Percentiles rank a stretch among this genome's conserved stretches.
Evolutionary conservation across 148 eudicot genomes (phyloP).

Genomic region (Fagopyrum homotropicum): DNA sequence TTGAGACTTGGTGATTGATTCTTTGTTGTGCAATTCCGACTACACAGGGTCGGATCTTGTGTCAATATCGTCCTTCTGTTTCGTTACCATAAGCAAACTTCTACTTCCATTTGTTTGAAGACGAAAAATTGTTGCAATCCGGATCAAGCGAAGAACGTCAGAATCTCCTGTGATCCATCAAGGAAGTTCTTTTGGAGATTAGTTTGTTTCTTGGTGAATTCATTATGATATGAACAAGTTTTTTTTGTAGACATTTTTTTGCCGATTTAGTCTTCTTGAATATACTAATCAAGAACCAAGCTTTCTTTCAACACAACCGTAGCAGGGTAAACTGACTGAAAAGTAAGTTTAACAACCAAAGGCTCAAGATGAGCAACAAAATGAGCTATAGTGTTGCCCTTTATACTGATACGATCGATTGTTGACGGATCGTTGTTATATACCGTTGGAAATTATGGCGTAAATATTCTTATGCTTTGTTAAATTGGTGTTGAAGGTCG

Average conservation of each 20-base stretch:
- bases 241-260: not conserved
- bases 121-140: not conserved
- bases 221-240: not conserved
- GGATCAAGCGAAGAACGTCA: not conserved
- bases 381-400: no score
- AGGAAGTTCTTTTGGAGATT: not conserved
- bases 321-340: no score
- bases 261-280: not conserved
- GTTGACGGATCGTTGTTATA: no score
- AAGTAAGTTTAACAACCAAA: no score
- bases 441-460: no score
- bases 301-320: no score
- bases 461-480: no score
- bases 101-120: constrained; percentile 3
- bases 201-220: constrained; percentile 8
- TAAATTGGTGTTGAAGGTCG: no score
- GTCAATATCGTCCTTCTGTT: not conserved
- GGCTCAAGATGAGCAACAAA: no score
- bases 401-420: no score
- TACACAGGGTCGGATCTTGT: not conserved
- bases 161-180: not conserved
- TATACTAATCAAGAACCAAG: not conserved
- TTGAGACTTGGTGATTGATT: not conserved
- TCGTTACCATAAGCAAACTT: not conserved
- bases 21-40: not conserved